Evolutionary conservation across 108 stramenopile species (phyloP), one percentile per base, ranked within the genome.

Genomic region (Cyclotella cryptica): DNA sequence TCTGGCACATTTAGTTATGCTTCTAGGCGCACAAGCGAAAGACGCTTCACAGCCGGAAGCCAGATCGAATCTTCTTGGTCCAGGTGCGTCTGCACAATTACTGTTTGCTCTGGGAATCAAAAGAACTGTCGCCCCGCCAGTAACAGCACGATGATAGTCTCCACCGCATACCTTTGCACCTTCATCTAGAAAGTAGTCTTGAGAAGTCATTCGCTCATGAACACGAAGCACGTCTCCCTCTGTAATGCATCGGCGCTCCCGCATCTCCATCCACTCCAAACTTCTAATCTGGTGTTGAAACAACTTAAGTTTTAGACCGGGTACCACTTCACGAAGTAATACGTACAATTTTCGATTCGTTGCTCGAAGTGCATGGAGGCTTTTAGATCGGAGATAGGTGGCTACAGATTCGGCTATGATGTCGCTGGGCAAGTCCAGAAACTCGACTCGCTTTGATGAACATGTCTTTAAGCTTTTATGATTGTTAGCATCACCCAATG

Each of bases 211-310:
- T 21, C 22, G 43, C 43, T 42, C 17, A 12, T 54, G 69, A 3
- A 15, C 22, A 29, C 58, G 21, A 12, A 81, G 10, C 26, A 71
- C 11, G 45, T 77, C 83, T 17, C 35, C 68, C 67, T 88, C 88
- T 35, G 75, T 84, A 22, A 84, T 54, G 42, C 63, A 67, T 7
- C 59, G 65, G 3, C 68, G 69, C 69, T 96, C 95, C 13, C 93
- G 82, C 51, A 63, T 47, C 55, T 88, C 68, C 93, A 93, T 93
- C 95, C 95, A 96, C 28, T 83, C 68, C 65, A 92, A 70, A 28
- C 88, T 88, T 12, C 78, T 74, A 30, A 92, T 74, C 81, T 96
- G 95, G 78, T 96, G 93, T 1, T 67, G 73, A 71, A 85, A 93
- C 22, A 96, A 67, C 28, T 73, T 67, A 65, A 93, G 69, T 22